A percentile compares a stretch with the other conserved stretches of the same genome.
Conservation (phyloP, 2,329 filamentous ascomycete species). For the Aspergillus sp. region DNA sequence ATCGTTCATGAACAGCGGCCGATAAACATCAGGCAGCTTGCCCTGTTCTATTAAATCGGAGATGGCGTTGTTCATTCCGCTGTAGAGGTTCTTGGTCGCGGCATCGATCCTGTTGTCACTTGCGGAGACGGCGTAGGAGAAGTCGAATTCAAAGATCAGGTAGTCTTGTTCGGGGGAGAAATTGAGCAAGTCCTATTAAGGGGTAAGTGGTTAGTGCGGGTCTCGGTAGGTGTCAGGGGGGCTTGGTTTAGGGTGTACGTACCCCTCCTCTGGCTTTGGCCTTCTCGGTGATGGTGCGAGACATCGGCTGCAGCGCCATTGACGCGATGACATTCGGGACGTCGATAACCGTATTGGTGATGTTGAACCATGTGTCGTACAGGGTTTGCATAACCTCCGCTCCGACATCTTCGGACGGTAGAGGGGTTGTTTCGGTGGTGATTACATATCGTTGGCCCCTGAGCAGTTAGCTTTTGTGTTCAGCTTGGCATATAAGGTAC, state of each 20-base stretch:
- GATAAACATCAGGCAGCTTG: constrained; percentile 40
- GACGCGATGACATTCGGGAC: constrained; percentile 32
- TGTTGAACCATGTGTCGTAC: constrained; percentile 35
- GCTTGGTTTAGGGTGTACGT: constrained; percentile 16
- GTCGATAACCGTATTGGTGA: constrained; percentile 26
- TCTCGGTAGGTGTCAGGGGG: background rate
- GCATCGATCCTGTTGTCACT: constrained; percentile 40
- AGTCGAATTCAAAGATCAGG: constrained; percentile 48
- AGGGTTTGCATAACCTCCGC: constrained; percentile 30
- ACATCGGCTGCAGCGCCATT: constrained; percentile 39
- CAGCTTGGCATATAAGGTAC: constrained; percentile 19
- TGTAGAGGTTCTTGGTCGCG: constrained; percentile 39
- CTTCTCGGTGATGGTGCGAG: constrained; percentile 32
- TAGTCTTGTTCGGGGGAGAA: constrained; percentile 42
- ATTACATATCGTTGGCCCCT: constrained; percentile 43
- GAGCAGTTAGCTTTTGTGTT: constrained; percentile 1
- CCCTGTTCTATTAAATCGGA: constrained; percentile 34
- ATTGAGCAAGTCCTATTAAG: constrained; percentile 38
- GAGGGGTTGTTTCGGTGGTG: constrained; percentile 39
- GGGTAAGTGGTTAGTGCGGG: background rate
- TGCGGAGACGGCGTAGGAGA: constrained; percentile 38
- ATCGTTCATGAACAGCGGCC: constrained; percentile 50
- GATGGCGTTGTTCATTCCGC: constrained; percentile 35
- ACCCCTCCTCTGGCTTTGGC: constrained; percentile 38
- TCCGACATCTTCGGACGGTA: constrained; percentile 33